Evolutionary conservation across 2,329 filamentous ascomycete genomes (phyloP), one percentile per base, ranked within the genome.

Genomic region (Colletotrichum noveboracense): DNA sequence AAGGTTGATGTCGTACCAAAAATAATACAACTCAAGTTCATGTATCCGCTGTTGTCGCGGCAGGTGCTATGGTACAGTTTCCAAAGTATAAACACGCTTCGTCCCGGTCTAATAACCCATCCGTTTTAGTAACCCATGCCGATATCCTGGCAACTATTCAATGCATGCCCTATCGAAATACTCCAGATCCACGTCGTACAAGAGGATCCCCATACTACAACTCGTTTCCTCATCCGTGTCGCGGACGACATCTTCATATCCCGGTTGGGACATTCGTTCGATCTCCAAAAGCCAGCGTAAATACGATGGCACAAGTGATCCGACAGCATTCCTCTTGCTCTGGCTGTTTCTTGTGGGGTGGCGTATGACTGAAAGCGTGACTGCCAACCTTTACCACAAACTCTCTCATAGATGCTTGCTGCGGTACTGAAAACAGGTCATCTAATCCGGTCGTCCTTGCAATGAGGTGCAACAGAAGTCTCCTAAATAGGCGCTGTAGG

Each of bases 401-500:
- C 1, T 5, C 8, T n/a, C 38, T 43, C 5, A 9, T n/a, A 10
- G 8, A 43, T 43, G 18, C 8, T 5, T 43, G 38, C 8, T 43
- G 18, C 5, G 5, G 18, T 1, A 18, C 10, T 43, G 18, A n/a
- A 5, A n/a, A 43, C 5, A 43, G 8, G 6, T n/a, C 5, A 18
- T 43, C 18, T n/a, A 2, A 10, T 18, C 18, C 38, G 38, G 8
- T 43, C 8, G 3, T 18, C 18, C 16, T n/a, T 18, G 38, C 2
- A 43, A 3, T 4, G 38, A 43, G 38, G 5, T n/a, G 18, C 0
- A n/a, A 5, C 38, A n/a, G 8, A 43, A n/a, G 18, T 43, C 18
- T 43, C 6, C 43, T 75, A 76, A 28, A 66, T 62, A 3, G 36
- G 52, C 12, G 61, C 12, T 5, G 70, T 64, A 12, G 76, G 65